Evolutionary conservation across 805 yeast species (phyloP).

Genomic region (Myxozyma kluyveri): DNA sequence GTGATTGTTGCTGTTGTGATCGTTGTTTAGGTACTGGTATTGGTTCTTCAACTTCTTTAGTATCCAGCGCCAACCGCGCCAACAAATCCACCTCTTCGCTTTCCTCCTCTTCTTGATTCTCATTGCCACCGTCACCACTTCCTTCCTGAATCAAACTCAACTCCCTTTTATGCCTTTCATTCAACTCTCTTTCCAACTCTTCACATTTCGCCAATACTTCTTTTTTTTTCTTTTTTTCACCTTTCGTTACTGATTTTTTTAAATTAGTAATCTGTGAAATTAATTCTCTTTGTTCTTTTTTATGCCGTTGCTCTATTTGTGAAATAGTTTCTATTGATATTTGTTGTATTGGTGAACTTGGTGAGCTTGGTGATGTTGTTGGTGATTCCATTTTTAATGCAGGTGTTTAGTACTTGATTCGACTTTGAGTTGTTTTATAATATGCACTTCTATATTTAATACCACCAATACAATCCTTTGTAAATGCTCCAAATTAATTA

Average conservation of each 20-base stretch:
- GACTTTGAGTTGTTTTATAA: no score
- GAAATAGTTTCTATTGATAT: conserved; percentile 47
- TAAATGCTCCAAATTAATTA: no score
- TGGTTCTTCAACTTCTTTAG: not conserved
- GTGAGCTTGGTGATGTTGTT: no score
- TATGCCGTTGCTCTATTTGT: conserved; percentile 57
- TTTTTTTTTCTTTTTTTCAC: conserved; percentile 61
- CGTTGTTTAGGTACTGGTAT: not conserved
- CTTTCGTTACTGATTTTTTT: conserved; percentile 80
- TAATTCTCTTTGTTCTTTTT: conserved; percentile 65
- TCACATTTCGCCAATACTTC: conserved; percentile 59
- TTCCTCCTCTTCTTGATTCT: conserved; percentile 32
- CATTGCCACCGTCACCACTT: conserved; percentile 20
- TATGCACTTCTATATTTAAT: no score
- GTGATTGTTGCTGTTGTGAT: not conserved
- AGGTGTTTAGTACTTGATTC: no score
- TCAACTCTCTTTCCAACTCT: conserved; percentile 56
- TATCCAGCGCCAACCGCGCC: conserved; percentile 52
- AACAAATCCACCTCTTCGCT: conserved; percentile 50
- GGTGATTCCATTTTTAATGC: no score
- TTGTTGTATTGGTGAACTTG: no score
- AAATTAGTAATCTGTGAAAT: conserved; percentile 66
- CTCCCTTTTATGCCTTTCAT: conserved; percentile 56
- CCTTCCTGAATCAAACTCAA: conserved; percentile 30
- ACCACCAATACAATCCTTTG: no score